Evolutionary conservation across 305 asterid species (phyloP), one percentile per base, ranked within the genome.

Genomic region (Petunia hybrid): DNA sequence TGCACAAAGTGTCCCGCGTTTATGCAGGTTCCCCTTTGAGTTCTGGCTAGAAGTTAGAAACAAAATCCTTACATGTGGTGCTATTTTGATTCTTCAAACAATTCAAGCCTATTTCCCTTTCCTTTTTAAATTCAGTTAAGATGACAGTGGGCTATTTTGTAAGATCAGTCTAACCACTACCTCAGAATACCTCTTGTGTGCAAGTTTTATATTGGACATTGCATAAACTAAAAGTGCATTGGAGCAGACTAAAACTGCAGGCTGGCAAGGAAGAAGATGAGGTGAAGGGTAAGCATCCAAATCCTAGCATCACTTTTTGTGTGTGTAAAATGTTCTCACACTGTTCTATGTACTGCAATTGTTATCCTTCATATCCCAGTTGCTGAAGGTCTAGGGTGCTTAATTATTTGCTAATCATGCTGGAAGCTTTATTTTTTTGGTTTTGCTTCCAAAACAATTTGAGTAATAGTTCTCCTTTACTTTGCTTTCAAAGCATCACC

Each of bases 31-130:
- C 22, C 22, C 22, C 22, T 22, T 22, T 22, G 22, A 22, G 13
- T 7, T 67, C 75, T 67, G 55, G n/a, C 69, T 63, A 13, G 69
- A 63, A 36, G 43, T 36, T 63, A 63, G 69, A 63, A 63, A 63
- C 10, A 63, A 36, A 63, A 35, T 6, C 69, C 36, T 63, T 63
- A 38, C 31, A 38, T 42, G 4, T 62, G 43, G 70, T 12, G 46
- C 5, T 38, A 38, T 12, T 64, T 38, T 64, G 70, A 68, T 68
- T n/a, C 57, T 43, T 0, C 43, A 57, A 43, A 69, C n/a, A 9
- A 45, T 2, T 43, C 8, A 43, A 40, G 38, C 59, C 59, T 43
- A 43, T 69, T 16, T 43, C 16, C 57, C 16, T 45, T 43, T 43
- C 40, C 59, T 3, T 68, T 69, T 16, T 43, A 69, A 1, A 16